Conservation (phyloP, 2,329 filamentous ascomycete species). For the Ophiostoma ips region DNA sequence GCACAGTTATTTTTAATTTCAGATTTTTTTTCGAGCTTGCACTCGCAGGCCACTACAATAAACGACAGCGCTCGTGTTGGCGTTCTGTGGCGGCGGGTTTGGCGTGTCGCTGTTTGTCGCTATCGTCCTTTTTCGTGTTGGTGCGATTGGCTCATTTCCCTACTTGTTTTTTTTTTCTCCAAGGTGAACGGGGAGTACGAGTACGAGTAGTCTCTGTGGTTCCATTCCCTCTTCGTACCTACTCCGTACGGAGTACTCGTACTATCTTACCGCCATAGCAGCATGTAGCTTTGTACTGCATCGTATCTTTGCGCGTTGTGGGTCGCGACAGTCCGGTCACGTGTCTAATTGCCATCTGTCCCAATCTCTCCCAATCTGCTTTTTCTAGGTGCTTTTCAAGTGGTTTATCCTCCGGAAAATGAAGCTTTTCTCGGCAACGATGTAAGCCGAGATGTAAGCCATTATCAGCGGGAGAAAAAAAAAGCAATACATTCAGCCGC, state of each 20-base stretch:
- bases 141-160: constrained; percentile 2
- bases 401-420: constrained; percentile 1
- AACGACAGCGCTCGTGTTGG: not conserved
- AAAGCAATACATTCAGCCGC: not conserved
- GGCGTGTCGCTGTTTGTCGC: not conserved
- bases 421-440: not conserved
- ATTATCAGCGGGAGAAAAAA: not conserved
- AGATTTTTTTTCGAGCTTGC: not conserved
- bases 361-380: not conserved
- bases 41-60: not conserved
- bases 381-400: not conserved
- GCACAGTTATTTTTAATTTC: not conserved
- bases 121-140: not conserved
- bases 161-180: constrained; percentile 5
- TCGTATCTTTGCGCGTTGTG: constrained; percentile 2
- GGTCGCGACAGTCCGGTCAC: constrained; percentile 1
- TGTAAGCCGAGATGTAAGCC: not conserved
- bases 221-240: not conserved
- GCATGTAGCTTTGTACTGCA: no score
- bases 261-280: not conserved
- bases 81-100: not conserved
- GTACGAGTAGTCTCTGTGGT: not conserved
- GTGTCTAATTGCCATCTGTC: constrained; percentile 5
- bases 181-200: not conserved
- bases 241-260: not conserved